Evolutionary conservation across 495 filamentous ascomycete genomes (phyloP).

Genomic region (Penicillium fimorum): DNA sequence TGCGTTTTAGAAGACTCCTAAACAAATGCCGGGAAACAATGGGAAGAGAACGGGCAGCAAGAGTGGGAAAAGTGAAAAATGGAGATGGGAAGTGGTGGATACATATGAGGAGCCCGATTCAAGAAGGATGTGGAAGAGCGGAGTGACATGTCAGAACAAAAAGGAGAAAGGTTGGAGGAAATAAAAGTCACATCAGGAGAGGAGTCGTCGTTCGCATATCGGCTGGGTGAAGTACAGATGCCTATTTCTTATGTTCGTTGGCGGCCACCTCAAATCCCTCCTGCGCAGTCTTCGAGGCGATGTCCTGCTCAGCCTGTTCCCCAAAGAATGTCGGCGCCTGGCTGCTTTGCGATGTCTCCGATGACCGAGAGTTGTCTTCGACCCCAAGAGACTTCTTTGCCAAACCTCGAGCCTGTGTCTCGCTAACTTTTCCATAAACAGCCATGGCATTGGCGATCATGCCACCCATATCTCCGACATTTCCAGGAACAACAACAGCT

Average conservation of each 20-base stretch:
- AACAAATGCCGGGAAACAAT: slow-evolving; percentile 13
- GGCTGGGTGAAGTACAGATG: neutral
- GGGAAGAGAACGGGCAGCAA: slow-evolving; percentile 4
- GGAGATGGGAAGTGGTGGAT: neutral
- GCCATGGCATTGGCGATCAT: slow-evolving; percentile 98
- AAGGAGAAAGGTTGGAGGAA: neutral
- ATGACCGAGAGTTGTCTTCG: slow-evolving; percentile 11
- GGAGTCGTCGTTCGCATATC: slow-evolving; percentile 18
- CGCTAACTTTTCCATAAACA: slow-evolving; percentile 90
- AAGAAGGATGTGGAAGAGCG: slow-evolving; percentile 2
- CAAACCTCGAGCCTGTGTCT: slow-evolving; percentile 71
- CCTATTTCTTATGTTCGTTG: slow-evolving; percentile 35
- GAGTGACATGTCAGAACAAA: slow-evolving; percentile 8
- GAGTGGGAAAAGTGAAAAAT: slow-evolving; percentile 5
- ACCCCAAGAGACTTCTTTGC: slow-evolving; percentile 52
- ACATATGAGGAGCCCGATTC: neutral
- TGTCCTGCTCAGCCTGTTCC: slow-evolving; percentile 3
- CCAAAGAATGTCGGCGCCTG: slow-evolving; percentile 18
- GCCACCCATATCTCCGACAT: slow-evolving; percentile 92
- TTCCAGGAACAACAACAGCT: slow-evolving; percentile 90
- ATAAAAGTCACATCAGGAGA: slow-evolving; percentile 11
- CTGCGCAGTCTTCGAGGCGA: slow-evolving; percentile 21
- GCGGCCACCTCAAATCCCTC: slow-evolving; percentile 54
- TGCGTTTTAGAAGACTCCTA: slow-evolving; percentile 12
- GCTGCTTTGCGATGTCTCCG: neutral